Conservation (phyloP, 805 yeast species). For the Ogataea nakhonphanomensis region DNA sequence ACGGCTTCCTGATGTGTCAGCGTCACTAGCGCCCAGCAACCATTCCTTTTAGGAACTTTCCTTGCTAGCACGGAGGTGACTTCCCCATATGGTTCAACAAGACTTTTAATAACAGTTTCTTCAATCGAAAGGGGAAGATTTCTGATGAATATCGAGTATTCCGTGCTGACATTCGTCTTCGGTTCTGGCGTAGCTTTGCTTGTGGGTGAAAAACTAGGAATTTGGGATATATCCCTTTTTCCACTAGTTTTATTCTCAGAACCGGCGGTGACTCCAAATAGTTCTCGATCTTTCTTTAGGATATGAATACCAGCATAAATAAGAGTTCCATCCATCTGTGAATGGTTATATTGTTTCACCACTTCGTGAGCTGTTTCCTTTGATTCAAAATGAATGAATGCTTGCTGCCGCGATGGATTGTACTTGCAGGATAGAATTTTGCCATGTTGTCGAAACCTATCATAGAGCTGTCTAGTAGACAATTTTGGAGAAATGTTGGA, state of each 20-base stretch:
- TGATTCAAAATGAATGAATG: slow-evolving; percentile 41
- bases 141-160: slow-evolving; percentile 30
- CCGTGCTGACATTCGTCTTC: slow-evolving; percentile 20
- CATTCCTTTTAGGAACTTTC: slow-evolving; percentile 28
- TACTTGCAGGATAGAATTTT: slow-evolving; percentile 32
- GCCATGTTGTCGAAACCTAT: slow-evolving; percentile 27
- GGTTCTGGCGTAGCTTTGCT: slow-evolving; percentile 2
- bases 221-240: slow-evolving; percentile 15
- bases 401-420: slow-evolving; percentile 24
- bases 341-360: slow-evolving; percentile 28
- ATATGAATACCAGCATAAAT: slow-evolving; percentile 31
- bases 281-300: slow-evolving; percentile 27
- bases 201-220: slow-evolving; percentile 14
- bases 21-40: slow-evolving; percentile 33
- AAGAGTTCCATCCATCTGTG: slow-evolving; percentile 21
- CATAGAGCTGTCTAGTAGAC: slow-evolving; percentile 30
- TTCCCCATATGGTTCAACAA: slow-evolving; percentile 31
- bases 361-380: slow-evolving; percentile 35
- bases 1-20: slow-evolving; percentile 27
- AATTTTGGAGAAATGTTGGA: slow-evolving; percentile 40
- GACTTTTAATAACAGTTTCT: slow-evolving; percentile 21
- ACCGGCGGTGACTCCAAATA: slow-evolving; percentile 16
- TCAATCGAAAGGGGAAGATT: slow-evolving; percentile 30
- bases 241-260: neutral
- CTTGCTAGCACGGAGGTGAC: slow-evolving; percentile 28